Percentiles rank a stretch among this genome's conserved stretches.
Evolutionary conservation across 2,329 filamentous ascomycete species (phyloP).

Genomic region (Cytospora mali): DNA sequence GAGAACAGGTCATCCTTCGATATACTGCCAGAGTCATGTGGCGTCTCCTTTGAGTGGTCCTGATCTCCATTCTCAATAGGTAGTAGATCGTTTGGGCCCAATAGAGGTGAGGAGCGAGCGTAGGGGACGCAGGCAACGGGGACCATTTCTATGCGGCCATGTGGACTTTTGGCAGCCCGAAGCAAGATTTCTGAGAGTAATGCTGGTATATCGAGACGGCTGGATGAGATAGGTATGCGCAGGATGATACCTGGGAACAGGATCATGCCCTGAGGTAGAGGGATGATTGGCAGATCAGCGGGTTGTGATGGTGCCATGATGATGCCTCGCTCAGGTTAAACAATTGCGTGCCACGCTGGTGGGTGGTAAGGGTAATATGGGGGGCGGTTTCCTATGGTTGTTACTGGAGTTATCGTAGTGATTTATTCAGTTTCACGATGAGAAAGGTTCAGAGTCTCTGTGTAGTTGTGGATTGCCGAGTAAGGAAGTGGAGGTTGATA

Average conservation of each 20-base stretch:
- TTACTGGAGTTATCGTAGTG: background rate
- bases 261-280: slow-evolving; percentile 77
- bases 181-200: slow-evolving; percentile 85
- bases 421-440: background rate
- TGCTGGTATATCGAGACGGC: slow-evolving; percentile 84
- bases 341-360: background rate
- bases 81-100: slow-evolving; percentile 74
- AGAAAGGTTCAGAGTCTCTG: background rate
- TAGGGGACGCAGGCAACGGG: slow-evolving; percentile 88
- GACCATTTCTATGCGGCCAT: slow-evolving; percentile 65
- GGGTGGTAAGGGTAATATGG: too few species aligned
- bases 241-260: slow-evolving; percentile 85
- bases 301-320: slow-evolving; percentile 43
- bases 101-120: slow-evolving; percentile 62
- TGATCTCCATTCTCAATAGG: slow-evolving; percentile 68
- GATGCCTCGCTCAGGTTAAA: background rate
- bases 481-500: background rate
- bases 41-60: slow-evolving; percentile 47
- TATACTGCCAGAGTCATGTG: slow-evolving; percentile 59
- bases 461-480: background rate
- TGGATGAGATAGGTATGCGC: slow-evolving; percentile 76
- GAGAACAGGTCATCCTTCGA: slow-evolving; percentile 76
- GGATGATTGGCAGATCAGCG: slow-evolving; percentile 72
- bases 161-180: slow-evolving; percentile 68
- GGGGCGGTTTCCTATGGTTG: background rate